phyloP scores from a whole-genome alignment of 2,329 filamentous ascomycete species.

The Conoideocrella luteorostrata region DNA sequence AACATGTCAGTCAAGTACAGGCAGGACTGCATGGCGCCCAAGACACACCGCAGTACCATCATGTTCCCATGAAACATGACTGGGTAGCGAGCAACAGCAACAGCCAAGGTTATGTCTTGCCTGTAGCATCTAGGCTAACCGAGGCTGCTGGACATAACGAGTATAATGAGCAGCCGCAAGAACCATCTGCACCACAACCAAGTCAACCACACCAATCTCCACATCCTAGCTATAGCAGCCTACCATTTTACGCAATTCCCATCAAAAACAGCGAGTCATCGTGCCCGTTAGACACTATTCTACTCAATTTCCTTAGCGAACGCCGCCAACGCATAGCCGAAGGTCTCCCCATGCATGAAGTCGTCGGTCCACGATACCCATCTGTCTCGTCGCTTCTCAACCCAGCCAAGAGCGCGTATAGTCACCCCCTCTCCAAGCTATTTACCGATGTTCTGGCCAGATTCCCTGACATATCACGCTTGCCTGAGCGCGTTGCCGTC shows the following conservation, averaged over 20 bases:
- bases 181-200: neutral
- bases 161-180: neutral
- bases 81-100: conserved; percentile 26
- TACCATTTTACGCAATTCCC: conserved; percentile 23
- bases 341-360: conserved; percentile 56
- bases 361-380: conserved; percentile 73
- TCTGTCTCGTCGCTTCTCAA: conserved; percentile 74
- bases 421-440: conserved; percentile 75
- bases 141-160: neutral
- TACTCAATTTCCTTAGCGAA: conserved; percentile 71
- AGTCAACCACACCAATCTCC: neutral
- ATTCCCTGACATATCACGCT: conserved; percentile 71
- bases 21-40: conserved; percentile 42
- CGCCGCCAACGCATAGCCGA: conserved; percentile 59
- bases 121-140: neutral
- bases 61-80: conserved; percentile 46
- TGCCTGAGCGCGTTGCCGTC: conserved; percentile 76
- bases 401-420: conserved; percentile 52
- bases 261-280: conserved; percentile 60
- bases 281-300: conserved; percentile 70
- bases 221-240: conserved; percentile 2
- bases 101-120: conserved; percentile 5
- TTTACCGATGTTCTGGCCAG: conserved; percentile 79
- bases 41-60: conserved; percentile 37
- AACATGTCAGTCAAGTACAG: conserved; percentile 44